A percentile compares a stretch with the other conserved stretches of the same genome.
phyloP scores from a whole-genome alignment of 495 filamentous ascomycete species.

The Penicillium riverlandense region DNA sequence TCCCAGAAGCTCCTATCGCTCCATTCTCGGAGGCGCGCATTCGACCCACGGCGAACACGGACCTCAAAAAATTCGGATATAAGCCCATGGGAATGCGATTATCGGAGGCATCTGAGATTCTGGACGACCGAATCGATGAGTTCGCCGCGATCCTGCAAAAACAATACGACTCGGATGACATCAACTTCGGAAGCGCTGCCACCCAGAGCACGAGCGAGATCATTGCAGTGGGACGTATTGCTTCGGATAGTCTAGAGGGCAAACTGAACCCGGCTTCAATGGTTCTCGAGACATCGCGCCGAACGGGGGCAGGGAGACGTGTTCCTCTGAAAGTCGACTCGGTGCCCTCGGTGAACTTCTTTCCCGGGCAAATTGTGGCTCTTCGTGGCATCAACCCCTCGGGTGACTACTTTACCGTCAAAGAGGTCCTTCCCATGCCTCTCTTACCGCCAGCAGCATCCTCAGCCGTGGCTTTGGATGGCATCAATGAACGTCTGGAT shows the following conservation, averaged over 20 bases:
- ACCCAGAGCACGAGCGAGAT: constrained; percentile 78
- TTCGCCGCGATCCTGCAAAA: constrained; percentile 66
- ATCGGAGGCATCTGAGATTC: constrained; percentile 81
- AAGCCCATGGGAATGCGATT: constrained; percentile 90
- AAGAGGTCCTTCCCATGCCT: constrained; percentile 67
- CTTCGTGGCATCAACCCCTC: constrained; percentile 79
- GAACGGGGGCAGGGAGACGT: constrained; percentile 74
- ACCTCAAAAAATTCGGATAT: constrained; percentile 84
- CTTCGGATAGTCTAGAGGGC: constrained; percentile 75
- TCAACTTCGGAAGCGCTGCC: constrained; percentile 81
- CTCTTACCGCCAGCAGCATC: constrained; percentile 64
- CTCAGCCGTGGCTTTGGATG: constrained; percentile 48
- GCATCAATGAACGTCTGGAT: constrained; percentile 58
- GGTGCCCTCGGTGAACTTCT: constrained; percentile 70
- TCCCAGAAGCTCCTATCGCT: constrained; percentile 62
- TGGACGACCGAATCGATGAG: constrained; percentile 92
- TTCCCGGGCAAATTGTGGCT: constrained; percentile 91
- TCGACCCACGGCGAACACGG: constrained; percentile 71
- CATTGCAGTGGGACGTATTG: constrained; percentile 84
- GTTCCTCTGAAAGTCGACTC: constrained; percentile 71
- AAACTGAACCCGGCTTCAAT: constrained; percentile 77
- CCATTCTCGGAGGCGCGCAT: constrained; percentile 71
- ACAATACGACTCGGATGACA: constrained; percentile 66
- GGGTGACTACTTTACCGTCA: constrained; percentile 75
- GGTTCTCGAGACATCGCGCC: constrained; percentile 78